Conservation (phyloP, 352 stramenopile species). For the Pythium phragmitis region DNA sequence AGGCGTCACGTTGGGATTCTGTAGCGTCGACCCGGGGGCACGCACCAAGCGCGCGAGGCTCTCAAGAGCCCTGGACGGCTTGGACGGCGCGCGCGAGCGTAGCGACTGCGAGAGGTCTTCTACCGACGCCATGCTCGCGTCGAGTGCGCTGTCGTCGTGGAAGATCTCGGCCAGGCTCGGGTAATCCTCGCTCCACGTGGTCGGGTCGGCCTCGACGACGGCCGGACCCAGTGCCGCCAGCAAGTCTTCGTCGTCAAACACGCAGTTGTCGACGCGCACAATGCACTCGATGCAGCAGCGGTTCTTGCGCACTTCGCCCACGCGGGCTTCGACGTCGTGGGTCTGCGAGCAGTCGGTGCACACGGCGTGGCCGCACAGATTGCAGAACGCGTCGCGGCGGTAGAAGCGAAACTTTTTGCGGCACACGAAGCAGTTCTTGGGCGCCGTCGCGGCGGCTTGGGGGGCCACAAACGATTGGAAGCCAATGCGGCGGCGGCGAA, state of each 20-base stretch:
- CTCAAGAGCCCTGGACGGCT: neutral
- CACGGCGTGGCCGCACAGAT: slow-evolving; percentile 54
- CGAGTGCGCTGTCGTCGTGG: too few relatives aligned
- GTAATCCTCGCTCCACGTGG: slow-evolving; percentile 35
- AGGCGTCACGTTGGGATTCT: neutral
- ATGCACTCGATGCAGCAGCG: slow-evolving; percentile 58
- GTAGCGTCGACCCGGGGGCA: too few relatives aligned
- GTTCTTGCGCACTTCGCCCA: slow-evolving; percentile 53
- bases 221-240: slow-evolving; percentile 40
- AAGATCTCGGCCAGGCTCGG: neutral
- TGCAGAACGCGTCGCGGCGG: slow-evolving; percentile 47
- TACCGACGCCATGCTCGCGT: slow-evolving; percentile 29
- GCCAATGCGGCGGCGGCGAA: slow-evolving; percentile 59
- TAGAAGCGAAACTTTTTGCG: slow-evolving; percentile 46
- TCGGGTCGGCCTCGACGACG: slow-evolving; percentile 40
- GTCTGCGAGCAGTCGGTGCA: slow-evolving; percentile 53
- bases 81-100: too few relatives aligned
- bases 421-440: slow-evolving; percentile 54
- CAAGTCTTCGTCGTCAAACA: slow-evolving; percentile 61
- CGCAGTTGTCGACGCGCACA: slow-evolving; percentile 50
- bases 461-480: slow-evolving; percentile 73
- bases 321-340: slow-evolving; percentile 49
- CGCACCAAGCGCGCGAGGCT: neutral
- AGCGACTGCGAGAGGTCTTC: neutral
- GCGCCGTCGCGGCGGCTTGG: slow-evolving; percentile 21